Conservation (phyloP, 1,139 yeast species). For the Candida neerlandica region DNA sequence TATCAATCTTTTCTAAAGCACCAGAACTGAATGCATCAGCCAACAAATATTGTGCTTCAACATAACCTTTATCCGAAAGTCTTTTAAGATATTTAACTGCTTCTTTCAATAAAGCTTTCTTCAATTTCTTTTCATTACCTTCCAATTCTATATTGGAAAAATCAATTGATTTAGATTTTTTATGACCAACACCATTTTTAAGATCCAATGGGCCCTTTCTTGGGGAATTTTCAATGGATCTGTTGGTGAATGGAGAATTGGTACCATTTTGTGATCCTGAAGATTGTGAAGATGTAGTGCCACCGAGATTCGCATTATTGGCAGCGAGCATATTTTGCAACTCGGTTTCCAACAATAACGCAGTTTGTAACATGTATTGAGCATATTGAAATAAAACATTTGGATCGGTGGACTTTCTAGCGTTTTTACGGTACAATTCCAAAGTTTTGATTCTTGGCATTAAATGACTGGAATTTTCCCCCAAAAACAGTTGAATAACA, state of each 20-base stretch:
- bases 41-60: slow-evolving; percentile 87
- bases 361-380: slow-evolving; percentile 87
- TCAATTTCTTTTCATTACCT: slow-evolving; percentile 35
- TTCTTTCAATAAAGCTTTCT: slow-evolving; percentile 67
- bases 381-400: slow-evolving; percentile 86
- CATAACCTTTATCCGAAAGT: slow-evolving; percentile 77
- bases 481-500: slow-evolving; percentile 53
- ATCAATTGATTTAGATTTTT: slow-evolving; percentile 27
- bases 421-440: slow-evolving; percentile 84
- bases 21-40: slow-evolving; percentile 91
- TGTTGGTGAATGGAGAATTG: slow-evolving; percentile 16
- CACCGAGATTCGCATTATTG: slow-evolving; percentile 3
- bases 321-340: slow-evolving; percentile 9
- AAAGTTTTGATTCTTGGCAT: slow-evolving; percentile 84
- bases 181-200: slow-evolving; percentile 18
- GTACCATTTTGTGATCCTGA: slow-evolving; percentile 16
- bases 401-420: slow-evolving; percentile 84
- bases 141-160: slow-evolving; percentile 21
- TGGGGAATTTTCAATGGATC: slow-evolving; percentile 32
- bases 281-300: slow-evolving; percentile 16
- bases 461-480: slow-evolving; percentile 50
- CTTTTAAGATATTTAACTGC: slow-evolving; percentile 71
- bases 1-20: slow-evolving; percentile 80
- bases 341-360: slow-evolving; percentile 54
- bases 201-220: slow-evolving; percentile 19